phyloP scores from a whole-genome alignment of 2,329 filamentous ascomycete genomes.

The Monilinia aucupariae region DNA sequence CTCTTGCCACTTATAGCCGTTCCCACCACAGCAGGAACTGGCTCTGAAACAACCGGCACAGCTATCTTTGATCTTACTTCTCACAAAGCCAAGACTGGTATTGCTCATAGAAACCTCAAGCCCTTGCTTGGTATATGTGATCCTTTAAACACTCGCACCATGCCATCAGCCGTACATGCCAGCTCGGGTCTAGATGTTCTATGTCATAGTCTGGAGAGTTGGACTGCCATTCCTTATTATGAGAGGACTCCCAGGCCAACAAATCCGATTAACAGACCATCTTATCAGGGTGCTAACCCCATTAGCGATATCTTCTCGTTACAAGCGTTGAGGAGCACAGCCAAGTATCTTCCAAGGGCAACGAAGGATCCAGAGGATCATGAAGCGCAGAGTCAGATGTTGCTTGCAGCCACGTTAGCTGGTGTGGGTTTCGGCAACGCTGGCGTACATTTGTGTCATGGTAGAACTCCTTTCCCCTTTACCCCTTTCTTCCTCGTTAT shows the following conservation, averaged over 20 bases:
- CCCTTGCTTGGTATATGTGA: conserved; percentile 85
- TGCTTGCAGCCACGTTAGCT: conserved; percentile 87
- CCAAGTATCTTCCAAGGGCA: conserved; percentile 87
- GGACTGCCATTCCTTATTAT: conserved; percentile 93
- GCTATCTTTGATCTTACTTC: conserved; percentile 95
- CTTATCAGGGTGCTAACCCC: conserved; percentile 95
- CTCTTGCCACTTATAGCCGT: conserved; percentile 75
- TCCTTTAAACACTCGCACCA: conserved; percentile 86
- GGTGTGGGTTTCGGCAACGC: conserved; percentile 97
- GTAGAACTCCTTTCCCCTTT: conserved; percentile 21
- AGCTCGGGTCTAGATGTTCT: conserved; percentile 89
- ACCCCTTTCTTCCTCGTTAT: neutral
- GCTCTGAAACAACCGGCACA: conserved; percentile 92
- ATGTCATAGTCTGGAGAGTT: conserved; percentile 91
- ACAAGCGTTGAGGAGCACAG: conserved; percentile 72
- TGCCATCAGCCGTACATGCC: conserved; percentile 91
- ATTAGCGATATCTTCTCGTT: conserved; percentile 97
- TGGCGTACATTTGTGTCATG: conserved; percentile 82
- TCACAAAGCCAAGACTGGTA: conserved; percentile 88
- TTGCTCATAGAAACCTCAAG: conserved; percentile 92
- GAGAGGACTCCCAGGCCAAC: conserved; percentile 76
- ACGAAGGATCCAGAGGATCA: conserved; percentile 83
- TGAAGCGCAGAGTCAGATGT: conserved; percentile 93
- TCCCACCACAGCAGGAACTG: conserved; percentile 80
- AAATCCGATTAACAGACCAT: conserved; percentile 86